These are phyloP conservation scores for Meyerozyma sp. DNA, from an alignment of 1,139 yeast species.

Conservation along the genomic window DNA sequence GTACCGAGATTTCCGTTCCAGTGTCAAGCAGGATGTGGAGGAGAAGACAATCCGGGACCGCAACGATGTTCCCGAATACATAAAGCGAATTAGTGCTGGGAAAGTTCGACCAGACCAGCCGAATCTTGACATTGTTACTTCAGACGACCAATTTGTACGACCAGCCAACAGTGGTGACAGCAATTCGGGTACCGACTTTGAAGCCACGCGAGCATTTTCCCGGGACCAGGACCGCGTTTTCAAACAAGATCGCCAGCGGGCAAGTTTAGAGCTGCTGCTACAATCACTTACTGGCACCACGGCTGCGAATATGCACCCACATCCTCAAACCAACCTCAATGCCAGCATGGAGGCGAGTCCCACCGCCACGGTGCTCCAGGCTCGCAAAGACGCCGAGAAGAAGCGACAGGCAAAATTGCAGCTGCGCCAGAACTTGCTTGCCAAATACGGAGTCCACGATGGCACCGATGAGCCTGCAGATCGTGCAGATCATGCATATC, in stretches of 20 bases:
- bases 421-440: constrained; percentile 27
- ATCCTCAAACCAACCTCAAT: constrained; percentile 33
- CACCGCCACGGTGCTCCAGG: constrained; percentile 46
- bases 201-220: constrained; percentile 46
- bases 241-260: constrained; percentile 11
- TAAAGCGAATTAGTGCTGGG: constrained; percentile 29
- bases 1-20: constrained; percentile 19
- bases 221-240: constrained; percentile 35
- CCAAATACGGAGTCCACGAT: constrained; percentile 15
- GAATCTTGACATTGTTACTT: constrained; percentile 45
- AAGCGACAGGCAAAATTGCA: constrained; percentile 20
- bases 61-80: constrained; percentile 49
- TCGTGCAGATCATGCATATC: no score
- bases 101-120: constrained; percentile 27
- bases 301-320: constrained; percentile 7
- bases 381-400: constrained; percentile 33
- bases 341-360: constrained; percentile 55
- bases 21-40: background rate
- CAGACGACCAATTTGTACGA: constrained; percentile 47
- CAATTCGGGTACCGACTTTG: constrained; percentile 48
- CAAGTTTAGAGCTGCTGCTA: constrained; percentile 11
- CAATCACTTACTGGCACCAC: constrained; percentile 6
- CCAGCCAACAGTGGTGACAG: background rate
- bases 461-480: background rate
- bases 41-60: constrained; percentile 34